Base-by-base conservation (phyloP, 306 rosid genomes). In the Quercus alba region DNA sequence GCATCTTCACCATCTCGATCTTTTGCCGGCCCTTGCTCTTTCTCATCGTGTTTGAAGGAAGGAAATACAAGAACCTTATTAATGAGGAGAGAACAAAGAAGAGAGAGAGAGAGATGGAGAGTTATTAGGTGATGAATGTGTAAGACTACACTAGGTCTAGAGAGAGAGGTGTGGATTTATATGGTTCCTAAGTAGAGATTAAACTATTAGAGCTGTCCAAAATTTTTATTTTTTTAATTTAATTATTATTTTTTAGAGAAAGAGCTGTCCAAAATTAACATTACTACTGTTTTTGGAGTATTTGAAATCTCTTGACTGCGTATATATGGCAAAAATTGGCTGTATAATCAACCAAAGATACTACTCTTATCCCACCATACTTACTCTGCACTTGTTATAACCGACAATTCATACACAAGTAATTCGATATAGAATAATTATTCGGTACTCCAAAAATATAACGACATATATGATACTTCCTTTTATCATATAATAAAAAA, bases 21-120 rank as follows among this genome's bases (percentile, higher is more conserved):
- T 85, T 90, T n/a, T 87, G 81, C 5, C 94, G 84, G 6, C 95
- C 93, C 86, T 77, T 83, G 51, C 61, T 85, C 31, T 71, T 75
- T 86, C 82, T 86, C 77, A 23, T 75, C 82, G 64, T 83, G 51
- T 59, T 76, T 5, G 30, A 59, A 18, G 17, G 14, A 8, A 44
- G 6, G 54, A 79, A 63, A 70, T 6, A 35, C 49, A 19, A 54
- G 62, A 18, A 41, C 26, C 52, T 62, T 18, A 18, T 41, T 17
- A 63, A 5, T 17, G 15, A 58, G 46, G 64, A 23, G 7, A 18
- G 14, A 63, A 26, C 12, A 41, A 9, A 70, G 13, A 52, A 58
- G 20, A 67, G n/a, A 59, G 72, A 18, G 55, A 33, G 3, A 19
- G 79, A 30, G 10, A 6, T 7, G 44, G 44, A 46, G 52, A 46